A percentile compares a stretch with the other conserved stretches of the same genome.
Evolutionary conservation across 495 filamentous ascomycete genomes (phyloP).

Genomic region (Aspergillus funiculosus): DNA sequence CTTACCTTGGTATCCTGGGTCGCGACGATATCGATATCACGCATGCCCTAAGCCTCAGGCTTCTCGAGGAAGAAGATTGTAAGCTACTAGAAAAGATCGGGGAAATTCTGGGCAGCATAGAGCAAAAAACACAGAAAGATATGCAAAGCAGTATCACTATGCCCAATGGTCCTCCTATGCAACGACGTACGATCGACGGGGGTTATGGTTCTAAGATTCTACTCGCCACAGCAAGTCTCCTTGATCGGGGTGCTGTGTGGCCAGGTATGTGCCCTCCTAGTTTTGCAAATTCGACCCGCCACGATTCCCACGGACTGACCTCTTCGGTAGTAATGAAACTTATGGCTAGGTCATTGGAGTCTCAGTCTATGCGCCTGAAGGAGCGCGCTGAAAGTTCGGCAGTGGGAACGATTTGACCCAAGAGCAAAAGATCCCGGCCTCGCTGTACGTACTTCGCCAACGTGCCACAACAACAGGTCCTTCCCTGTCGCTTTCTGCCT

Average conservation of each 20-base stretch:
- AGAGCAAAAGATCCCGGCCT: no score
- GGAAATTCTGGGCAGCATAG: constrained; percentile 70
- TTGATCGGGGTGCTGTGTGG: constrained; percentile 88
- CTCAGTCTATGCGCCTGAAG: constrained; percentile 77
- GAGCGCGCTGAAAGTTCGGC: constrained; percentile 62
- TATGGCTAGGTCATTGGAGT: constrained; percentile 81
- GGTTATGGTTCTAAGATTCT: constrained; percentile 85
- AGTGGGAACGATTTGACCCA: constrained; percentile 28
- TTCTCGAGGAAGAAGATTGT: constrained; percentile 87
- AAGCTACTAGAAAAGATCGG: constrained; percentile 82
- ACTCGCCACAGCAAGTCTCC: constrained; percentile 78
- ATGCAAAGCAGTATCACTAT: constrained; percentile 40
- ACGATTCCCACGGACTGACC: constrained; percentile 35
- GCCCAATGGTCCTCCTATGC: constrained; percentile 46
- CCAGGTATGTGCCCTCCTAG: constrained; percentile 56
- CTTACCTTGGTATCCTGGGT: constrained; percentile 80
- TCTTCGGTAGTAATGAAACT: constrained; percentile 64
- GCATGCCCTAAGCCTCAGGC: constrained; percentile 76
- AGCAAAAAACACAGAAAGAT: constrained; percentile 69
- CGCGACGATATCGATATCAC: constrained; percentile 70
- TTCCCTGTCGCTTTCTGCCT: no score
- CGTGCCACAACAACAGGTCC: no score
- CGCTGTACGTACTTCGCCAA: no score
- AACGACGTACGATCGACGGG: constrained; percentile 52
- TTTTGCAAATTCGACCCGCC: background rate